Base-by-base conservation (phyloP, 768 basidiomycete species). In the Phlebiopsis gigantea region DNA sequence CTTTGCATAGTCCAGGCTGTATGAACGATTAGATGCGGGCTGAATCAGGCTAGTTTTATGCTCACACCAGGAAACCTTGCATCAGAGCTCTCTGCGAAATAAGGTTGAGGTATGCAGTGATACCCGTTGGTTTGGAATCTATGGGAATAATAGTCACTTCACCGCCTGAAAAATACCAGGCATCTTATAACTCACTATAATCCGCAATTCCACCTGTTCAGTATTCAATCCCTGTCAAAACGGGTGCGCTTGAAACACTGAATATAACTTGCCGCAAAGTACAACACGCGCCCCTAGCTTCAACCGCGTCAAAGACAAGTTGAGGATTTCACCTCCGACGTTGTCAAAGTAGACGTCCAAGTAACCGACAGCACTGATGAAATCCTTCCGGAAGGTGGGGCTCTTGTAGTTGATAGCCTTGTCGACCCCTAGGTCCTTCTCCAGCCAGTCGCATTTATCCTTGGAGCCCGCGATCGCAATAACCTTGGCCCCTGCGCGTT, bases 261-360 rank as follows among this genome's bases (percentile, higher is more conserved):
- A 21, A 29, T 28, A 26, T 9, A 26, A 68, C 83, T 45, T 57
- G 88, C 93, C 95, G 62, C 93, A 96, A 19, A 93, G 69, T 14
- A 82, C 82, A 56, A 97, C 80, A 53, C 94, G 75, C 4, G 93
- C 94, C 43, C 82, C 73, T 68, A 83, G 79, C 42, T 93, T 92
- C 65, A 98, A 68, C 50, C 88, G 76, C 24, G 81, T 80, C 57
- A 97, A 71, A 45, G 82, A 79, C 63, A 93, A 76, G 67, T 96
- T 87, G 55, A 98, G 75, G 39, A 93, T 89, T 28, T 91, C 88
- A 2, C 88, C 88, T 68, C 75, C 85, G 51, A 91, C 88, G 58
- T 91, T 90, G 68, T 93, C 90, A 63, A 93, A 93, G 69, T 76
- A 92, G 1, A 88, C 87, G 62, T 95, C 90, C n/a, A 93, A 62